phyloP scores from a whole-genome alignment of 441 rosid species.

The Populus tomentosa region DNA sequence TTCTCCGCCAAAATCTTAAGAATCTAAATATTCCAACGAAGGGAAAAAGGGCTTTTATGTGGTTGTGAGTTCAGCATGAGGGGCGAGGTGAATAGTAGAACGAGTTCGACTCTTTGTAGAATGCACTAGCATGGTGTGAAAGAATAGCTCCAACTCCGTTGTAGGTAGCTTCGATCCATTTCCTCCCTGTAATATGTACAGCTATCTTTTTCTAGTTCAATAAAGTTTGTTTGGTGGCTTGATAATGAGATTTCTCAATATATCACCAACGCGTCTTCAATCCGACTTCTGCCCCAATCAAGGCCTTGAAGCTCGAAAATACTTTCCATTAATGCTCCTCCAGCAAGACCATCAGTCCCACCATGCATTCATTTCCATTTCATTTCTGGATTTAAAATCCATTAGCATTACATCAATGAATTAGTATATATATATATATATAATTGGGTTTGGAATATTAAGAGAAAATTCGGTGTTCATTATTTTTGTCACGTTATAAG shows the following conservation, averaged over 20 bases:
- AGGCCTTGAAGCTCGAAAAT: too few species aligned
- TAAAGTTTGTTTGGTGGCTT: slow-evolving; percentile 15
- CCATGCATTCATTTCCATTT: too few species aligned
- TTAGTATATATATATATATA: too few species aligned
- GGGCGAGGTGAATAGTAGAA: slow-evolving; percentile 18
- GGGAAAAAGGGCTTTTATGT: neutral
- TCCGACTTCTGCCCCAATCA: too few species aligned
- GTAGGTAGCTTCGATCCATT: slow-evolving; percentile 5
- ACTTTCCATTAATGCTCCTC: too few species aligned
- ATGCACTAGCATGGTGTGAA: slow-evolving; percentile 3
- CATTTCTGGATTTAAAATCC: too few species aligned
- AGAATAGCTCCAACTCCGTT: slow-evolving; percentile 4
- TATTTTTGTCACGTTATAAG: too few species aligned
- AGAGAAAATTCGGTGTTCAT: too few species aligned
- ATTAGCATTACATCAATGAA: too few species aligned
- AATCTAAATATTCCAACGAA: neutral
- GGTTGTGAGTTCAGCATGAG: slow-evolving; percentile 12
- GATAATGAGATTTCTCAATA: neutral
- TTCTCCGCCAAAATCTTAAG: neutral
- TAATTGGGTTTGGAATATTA: too few species aligned
- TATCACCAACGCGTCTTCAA: too few species aligned
- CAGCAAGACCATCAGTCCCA: too few species aligned
- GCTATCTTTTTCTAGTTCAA: slow-evolving; percentile 13
- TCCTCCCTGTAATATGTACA: slow-evolving; percentile 16
- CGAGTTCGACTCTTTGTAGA: neutral